Evolutionary conservation across 1,284 basidiomycete genomes (phyloP).

Genomic region (Ceratobasidium sp.): DNA sequence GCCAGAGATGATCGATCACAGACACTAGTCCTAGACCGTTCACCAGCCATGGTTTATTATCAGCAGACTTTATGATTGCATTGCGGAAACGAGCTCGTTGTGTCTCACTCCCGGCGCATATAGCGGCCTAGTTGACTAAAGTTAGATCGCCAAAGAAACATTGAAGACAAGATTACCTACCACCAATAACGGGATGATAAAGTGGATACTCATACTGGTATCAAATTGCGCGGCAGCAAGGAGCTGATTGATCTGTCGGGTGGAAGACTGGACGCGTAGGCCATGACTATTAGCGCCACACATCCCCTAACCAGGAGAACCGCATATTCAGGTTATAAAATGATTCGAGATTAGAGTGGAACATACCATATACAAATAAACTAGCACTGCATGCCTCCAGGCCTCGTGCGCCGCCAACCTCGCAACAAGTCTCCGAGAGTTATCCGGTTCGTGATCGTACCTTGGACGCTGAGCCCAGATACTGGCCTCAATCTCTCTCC

Average conservation of each 20-base stretch:
- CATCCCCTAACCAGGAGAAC: slow-evolving; percentile 7
- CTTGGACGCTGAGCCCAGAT: slow-evolving; percentile 8
- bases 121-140: neutral
- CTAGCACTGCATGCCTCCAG: slow-evolving; percentile 33
- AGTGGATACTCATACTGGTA: neutral
- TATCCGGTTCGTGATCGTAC: neutral
- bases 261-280: slow-evolving; percentile 16
- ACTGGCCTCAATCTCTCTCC: neutral
- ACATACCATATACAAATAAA: slow-evolving; percentile 40
- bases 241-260: slow-evolving; percentile 13
- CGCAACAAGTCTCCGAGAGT: neutral
- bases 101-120: neutral
- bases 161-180: neutral
- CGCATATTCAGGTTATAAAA: neutral
- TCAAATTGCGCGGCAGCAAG: neutral
- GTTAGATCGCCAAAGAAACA: neutral
- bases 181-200: neutral
- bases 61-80: neutral
- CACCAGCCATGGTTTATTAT: slow-evolving; percentile 3
- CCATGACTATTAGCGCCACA: slow-evolving; percentile 1
- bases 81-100: neutral
- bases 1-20: slow-evolving; percentile 34
- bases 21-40: neutral
- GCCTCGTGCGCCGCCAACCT: slow-evolving; percentile 24
- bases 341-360: neutral